These are phyloP conservation scores for Stramenopiles sp. DNA, from an alignment of 352 stramenopile species.

Conservation along the genomic window DNA sequence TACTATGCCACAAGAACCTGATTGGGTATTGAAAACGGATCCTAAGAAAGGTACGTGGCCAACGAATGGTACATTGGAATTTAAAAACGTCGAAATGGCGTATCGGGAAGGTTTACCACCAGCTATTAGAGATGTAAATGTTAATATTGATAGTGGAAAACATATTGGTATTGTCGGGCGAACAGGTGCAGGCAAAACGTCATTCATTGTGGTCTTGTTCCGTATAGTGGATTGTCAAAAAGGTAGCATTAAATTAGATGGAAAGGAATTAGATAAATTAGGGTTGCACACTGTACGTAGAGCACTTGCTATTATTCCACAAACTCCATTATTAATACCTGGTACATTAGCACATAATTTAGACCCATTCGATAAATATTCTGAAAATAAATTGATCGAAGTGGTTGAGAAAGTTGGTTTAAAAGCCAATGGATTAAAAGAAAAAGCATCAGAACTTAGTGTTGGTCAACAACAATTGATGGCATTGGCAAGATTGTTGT, in stretches of 20 bases:
- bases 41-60: not conserved
- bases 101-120: not conserved
- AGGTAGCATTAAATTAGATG: not conserved
- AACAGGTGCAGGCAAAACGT: conserved; percentile 67
- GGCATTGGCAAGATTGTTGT: not conserved
- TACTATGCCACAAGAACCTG: not conserved
- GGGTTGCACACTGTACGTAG: not conserved
- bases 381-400: not conserved
- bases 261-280: not conserved
- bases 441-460: not conserved
- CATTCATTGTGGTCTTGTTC: conserved; percentile 52
- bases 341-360: not conserved
- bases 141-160: not conserved
- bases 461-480: not conserved
- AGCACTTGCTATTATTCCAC: not conserved
- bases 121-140: not conserved
- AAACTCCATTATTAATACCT: not conserved
- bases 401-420: not conserved
- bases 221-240: conserved; percentile 21
- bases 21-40: not conserved
- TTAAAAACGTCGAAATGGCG: not conserved
- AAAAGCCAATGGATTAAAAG: not conserved
- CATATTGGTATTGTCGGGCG: conserved; percentile 44
- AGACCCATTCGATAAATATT: conserved; percentile 4
- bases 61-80: not conserved